A percentile compares a stretch with the other conserved stretches of the same genome.
phyloP scores from a whole-genome alignment of 345 rosid species.

The Aquilaria yunnanensis region DNA sequence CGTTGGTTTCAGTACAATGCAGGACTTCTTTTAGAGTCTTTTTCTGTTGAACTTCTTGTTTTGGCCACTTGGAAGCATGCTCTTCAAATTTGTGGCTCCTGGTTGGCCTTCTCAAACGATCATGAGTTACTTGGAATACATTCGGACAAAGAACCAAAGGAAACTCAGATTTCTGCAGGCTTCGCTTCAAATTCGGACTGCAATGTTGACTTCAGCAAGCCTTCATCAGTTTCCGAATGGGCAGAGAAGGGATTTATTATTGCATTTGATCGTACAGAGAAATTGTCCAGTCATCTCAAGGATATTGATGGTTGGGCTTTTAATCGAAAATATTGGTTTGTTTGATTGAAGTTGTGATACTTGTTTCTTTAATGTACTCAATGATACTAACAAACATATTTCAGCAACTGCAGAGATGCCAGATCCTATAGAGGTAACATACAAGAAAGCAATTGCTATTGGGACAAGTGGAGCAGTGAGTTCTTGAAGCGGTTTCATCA shows the following conservation, averaged over 20 bases:
- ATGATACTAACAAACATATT: slow-evolving; percentile 13
- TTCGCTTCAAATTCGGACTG: slow-evolving; percentile 16
- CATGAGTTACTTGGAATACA: slow-evolving; percentile 24
- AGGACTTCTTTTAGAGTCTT: slow-evolving; percentile 51
- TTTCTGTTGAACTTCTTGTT: slow-evolving; percentile 60
- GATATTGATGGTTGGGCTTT: slow-evolving; percentile 48
- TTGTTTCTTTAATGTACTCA: slow-evolving; percentile 12
- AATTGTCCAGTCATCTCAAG: slow-evolving; percentile 37
- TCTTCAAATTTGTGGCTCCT: slow-evolving; percentile 45
- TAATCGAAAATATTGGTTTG: slow-evolving; percentile 1
- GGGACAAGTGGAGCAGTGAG: slow-evolving; percentile 70
- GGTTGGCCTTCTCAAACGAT: slow-evolving; percentile 31
- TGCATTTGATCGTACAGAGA: slow-evolving; percentile 57
- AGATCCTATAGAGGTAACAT: slow-evolving; percentile 70
- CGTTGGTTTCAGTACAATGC: slow-evolving; percentile 43
- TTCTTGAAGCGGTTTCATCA: neutral
- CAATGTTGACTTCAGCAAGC: slow-evolving; percentile 31
- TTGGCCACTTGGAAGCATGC: slow-evolving; percentile 72
- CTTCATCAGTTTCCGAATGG: slow-evolving; percentile 39
- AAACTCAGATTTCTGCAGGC: slow-evolving; percentile 2
- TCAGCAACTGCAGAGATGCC: slow-evolving; percentile 69
- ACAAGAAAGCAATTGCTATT: slow-evolving; percentile 44
- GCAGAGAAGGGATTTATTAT: slow-evolving; percentile 49
- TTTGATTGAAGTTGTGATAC: neutral
- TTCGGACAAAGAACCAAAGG: slow-evolving; percentile 18